These are phyloP conservation scores for Chlorophyllum brunneum DNA, from an alignment of 768 basidiomycete genomes.

Conservation along the genomic window DNA sequence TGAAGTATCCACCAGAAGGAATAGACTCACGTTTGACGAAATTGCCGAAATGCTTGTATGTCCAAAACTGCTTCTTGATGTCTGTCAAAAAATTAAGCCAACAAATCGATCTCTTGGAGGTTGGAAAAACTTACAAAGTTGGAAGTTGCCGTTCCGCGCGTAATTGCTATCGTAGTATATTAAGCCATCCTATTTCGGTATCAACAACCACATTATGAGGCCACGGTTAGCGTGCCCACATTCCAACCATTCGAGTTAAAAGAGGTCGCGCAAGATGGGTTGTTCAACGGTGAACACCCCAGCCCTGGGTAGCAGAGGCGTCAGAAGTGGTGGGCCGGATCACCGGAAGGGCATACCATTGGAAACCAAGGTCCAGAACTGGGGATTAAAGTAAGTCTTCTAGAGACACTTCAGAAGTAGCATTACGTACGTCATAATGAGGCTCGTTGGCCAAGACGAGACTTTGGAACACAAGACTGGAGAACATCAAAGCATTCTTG, in stretches of 20 bases:
- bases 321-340: conserved; percentile 11
- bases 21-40: conserved; percentile 33
- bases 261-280: conserved; percentile 29
- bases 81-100: conserved; percentile 18
- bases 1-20: not conserved
- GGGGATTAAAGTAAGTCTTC: not conserved
- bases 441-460: conserved; percentile 31
- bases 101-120: not conserved
- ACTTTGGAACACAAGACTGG: conserved; percentile 35
- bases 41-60: conserved; percentile 37
- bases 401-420: not conserved
- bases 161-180: conserved; percentile 40
- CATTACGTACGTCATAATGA: conserved; percentile 31
- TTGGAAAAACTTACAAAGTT: conserved; percentile 25
- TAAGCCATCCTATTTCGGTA: conserved; percentile 24
- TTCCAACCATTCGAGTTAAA: conserved; percentile 40
- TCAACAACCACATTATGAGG: not conserved
- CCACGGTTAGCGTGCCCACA: conserved; percentile 20
- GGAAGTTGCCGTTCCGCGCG: conserved; percentile 32
- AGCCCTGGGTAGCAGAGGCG: conserved; percentile 20
- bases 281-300: conserved; percentile 34
- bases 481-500: conserved; percentile 35
- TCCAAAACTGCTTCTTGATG: conserved; percentile 35
- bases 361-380: conserved; percentile 39
- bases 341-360: conserved; percentile 16